Evolutionary conservation across 306 rosid genomes (phyloP).

Genomic region (Parietaria judaica): DNA sequence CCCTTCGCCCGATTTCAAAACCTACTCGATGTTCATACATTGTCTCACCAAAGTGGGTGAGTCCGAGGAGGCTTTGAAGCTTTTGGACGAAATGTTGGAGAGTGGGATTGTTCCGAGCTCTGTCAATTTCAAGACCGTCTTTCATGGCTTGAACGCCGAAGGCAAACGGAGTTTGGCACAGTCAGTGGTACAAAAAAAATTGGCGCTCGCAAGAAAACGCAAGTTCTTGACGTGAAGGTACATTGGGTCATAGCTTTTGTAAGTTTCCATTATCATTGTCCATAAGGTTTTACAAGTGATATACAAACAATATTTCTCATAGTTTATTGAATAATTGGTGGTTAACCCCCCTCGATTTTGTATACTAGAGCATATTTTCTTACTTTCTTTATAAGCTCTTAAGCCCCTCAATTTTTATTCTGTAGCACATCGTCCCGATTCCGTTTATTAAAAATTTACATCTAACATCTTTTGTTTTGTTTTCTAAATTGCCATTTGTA

Average conservation of each 20-base stretch:
- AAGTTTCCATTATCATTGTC: not conserved
- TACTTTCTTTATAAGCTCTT: no score
- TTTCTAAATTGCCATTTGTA: no score
- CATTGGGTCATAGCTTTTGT: not conserved
- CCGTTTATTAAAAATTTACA: no score
- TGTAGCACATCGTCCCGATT: no score
- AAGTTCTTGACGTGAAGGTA: constrained; percentile 34
- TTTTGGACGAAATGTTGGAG: constrained; percentile 52
- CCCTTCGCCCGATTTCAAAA: constrained; percentile 67
- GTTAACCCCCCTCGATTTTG: no score
- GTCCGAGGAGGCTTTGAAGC: constrained; percentile 74
- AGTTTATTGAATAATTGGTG: no score
- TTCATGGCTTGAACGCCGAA: constrained; percentile 68
- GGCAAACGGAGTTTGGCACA: constrained; percentile 69
- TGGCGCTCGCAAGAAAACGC: constrained; percentile 45
- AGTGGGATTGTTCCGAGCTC: constrained; percentile 74
- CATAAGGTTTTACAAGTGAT: not conserved
- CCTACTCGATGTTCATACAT: constrained; percentile 65
- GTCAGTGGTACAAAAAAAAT: constrained; percentile 48
- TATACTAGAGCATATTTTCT: no score
- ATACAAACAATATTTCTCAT: no score
- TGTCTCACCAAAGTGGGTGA: constrained; percentile 57
- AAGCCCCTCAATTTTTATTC: no score
- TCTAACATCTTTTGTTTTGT: no score
- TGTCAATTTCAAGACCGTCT: constrained; percentile 61